Conservation (phyloP, 2,329 filamentous ascomycete species). For the Hypocrella siamensis region DNA sequence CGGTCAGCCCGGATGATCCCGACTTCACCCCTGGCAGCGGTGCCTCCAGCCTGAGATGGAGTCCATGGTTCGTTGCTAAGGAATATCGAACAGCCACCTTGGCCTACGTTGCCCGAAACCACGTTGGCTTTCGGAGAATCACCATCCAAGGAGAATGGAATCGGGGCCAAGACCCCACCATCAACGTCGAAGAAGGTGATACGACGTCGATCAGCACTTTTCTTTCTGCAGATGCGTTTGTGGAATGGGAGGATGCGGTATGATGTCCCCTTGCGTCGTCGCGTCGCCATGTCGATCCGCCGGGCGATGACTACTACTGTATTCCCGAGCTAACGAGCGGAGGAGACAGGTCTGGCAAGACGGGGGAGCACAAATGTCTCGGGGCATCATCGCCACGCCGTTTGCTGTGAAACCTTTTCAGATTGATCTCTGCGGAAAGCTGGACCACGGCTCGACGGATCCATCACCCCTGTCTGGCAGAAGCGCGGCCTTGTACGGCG, state of each 20-base stretch:
- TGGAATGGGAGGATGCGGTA: constrained; percentile 39
- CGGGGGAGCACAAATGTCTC: constrained; percentile 21
- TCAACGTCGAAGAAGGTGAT: constrained; percentile 26
- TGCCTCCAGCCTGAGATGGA: constrained; percentile 36
- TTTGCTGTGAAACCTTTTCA: constrained; percentile 34
- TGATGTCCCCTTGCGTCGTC: constrained; percentile 5
- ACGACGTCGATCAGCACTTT: constrained; percentile 31
- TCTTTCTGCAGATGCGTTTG: constrained; percentile 34
- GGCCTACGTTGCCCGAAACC: constrained; percentile 33
- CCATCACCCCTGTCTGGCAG: constrained; percentile 32
- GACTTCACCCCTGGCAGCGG: constrained; percentile 32
- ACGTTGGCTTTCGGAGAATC: constrained; percentile 39
- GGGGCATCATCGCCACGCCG: constrained; percentile 39
- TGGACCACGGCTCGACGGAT: constrained; percentile 8
- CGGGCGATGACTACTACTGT: not conserved
- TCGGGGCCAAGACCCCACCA: constrained; percentile 16
- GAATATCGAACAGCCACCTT: constrained; percentile 25
- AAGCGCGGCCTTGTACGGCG: constrained; percentile 27
- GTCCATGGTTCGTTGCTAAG: constrained; percentile 29
- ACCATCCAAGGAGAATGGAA: constrained; percentile 22
- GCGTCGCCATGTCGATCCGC: not conserved
- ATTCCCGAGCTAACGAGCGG: too few relatives aligned
- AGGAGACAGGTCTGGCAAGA: constrained; percentile 25
- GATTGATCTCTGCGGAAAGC: constrained; percentile 20
- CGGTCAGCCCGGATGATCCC: constrained; percentile 21